Percentiles rank a stretch among this genome's conserved stretches.
Evolutionary conservation across 169 alveolate genomes (phyloP).

Genomic region (Eimeria praecox): DNA sequence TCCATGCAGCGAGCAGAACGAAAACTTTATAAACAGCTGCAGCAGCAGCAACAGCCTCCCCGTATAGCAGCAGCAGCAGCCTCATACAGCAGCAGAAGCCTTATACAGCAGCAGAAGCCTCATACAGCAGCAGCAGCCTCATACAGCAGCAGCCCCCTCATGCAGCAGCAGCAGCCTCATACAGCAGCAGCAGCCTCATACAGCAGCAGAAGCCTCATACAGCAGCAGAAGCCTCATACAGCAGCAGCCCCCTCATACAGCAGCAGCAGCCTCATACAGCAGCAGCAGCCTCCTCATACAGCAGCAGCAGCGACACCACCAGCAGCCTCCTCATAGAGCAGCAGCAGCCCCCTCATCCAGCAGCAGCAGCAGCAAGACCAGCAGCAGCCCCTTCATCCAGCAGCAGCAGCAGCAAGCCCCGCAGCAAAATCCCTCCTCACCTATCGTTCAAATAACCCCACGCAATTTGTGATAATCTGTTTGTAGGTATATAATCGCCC

Average conservation of each 20-base stretch:
- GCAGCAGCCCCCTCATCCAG: neutral
- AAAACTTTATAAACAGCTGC: neutral
- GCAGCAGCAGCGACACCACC: neutral
- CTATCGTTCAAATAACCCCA: constrained; percentile 96
- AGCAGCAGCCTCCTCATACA: neutral
- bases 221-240: neutral
- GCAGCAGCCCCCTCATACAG: neutral
- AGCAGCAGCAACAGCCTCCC: neutral
- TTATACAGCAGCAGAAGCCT: neutral
- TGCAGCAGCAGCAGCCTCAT: neutral
- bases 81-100: neutral
- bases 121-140: neutral
- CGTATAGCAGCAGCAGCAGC: neutral
- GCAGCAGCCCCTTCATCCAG: neutral
- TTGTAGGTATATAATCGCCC: constrained; percentile 88
- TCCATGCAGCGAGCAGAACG: neutral
- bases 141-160: neutral
- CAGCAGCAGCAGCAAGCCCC: constrained; percentile 31
- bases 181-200: too few relatives aligned
- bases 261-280: neutral
- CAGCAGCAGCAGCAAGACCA: constrained; percentile 3
- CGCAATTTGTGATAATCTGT: constrained; percentile 91
- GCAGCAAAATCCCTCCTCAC: constrained; percentile 84
- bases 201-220: neutral
- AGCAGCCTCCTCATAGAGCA: neutral